Conservation (phyloP, 306 rosid species). For the Cucumis melo region DNA sequence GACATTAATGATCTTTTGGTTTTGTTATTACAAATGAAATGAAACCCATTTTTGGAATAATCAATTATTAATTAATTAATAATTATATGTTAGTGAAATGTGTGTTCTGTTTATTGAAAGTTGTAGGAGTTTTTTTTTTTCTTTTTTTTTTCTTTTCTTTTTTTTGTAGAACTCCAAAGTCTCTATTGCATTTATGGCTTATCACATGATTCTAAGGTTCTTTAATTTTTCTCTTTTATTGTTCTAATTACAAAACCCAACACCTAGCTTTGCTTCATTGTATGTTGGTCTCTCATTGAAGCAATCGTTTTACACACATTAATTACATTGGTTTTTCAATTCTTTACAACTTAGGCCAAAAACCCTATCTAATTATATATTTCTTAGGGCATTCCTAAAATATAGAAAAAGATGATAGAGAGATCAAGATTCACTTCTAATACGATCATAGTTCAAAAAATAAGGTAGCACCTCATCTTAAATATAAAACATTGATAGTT, state of each 20-base stretch:
- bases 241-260: constrained; percentile 40
- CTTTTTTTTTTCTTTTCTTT: too few species aligned
- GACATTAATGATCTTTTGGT: constrained; percentile 21
- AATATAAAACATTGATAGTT: not conserved
- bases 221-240: not conserved
- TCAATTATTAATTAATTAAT: not conserved
- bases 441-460: too few species aligned
- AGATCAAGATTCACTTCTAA: too few species aligned
- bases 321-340: not conserved
- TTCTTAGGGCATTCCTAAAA: not conserved
- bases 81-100: not conserved
- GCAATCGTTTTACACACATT: not conserved
- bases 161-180: constrained; percentile 16
- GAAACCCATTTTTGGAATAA: constrained; percentile 23
- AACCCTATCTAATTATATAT: not conserved
- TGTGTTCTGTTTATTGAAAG: constrained; percentile 7
- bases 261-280: constrained; percentile 22
- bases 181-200: constrained; percentile 39
- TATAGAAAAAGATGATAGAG: too few species aligned
- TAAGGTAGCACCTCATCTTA: accelerated
- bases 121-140: constrained; percentile 2
- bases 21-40: constrained; percentile 38
- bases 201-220: constrained; percentile 42
- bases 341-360: not conserved
- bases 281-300: constrained; percentile 21